These are phyloP conservation scores for Pneumocystis oryctolagi DNA, from an alignment of 1,139 yeast species.

Conservation along the genomic window DNA sequence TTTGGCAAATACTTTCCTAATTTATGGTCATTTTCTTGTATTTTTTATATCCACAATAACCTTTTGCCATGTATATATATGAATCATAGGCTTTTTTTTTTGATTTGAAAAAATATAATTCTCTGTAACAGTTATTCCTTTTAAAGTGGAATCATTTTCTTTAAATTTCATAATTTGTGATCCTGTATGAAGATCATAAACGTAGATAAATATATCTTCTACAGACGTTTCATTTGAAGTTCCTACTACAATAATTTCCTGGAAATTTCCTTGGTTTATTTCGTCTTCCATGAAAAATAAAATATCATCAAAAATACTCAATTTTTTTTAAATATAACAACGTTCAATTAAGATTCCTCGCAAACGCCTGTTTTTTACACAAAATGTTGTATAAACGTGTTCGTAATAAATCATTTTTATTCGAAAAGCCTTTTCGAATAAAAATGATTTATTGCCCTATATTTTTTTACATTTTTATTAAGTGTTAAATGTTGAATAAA, in stretches of 20 bases:
- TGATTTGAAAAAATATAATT: slow-evolving; percentile 23
- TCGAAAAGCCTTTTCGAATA: too few species aligned
- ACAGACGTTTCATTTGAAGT: neutral
- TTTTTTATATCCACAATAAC: neutral
- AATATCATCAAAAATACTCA: neutral
- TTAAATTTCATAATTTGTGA: slow-evolving; percentile 13
- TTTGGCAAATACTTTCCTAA: slow-evolving; percentile 61
- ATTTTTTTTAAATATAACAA: too few species aligned
- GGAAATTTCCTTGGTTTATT: neutral
- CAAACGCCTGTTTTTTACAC: too few species aligned
- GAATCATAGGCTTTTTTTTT: slow-evolving; percentile 53
- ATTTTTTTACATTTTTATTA: too few species aligned
- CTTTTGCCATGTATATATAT: slow-evolving; percentile 59
- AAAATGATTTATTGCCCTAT: too few species aligned
- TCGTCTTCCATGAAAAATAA: neutral
- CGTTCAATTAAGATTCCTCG: too few species aligned
- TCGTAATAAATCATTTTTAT: too few species aligned
- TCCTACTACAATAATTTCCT: neutral
- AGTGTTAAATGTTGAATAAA: too few species aligned
- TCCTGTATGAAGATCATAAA: slow-evolving; percentile 6
- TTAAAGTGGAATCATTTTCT: slow-evolving; percentile 6
- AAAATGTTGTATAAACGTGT: too few species aligned
- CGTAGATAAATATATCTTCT: neutral
- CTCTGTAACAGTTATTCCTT: slow-evolving; percentile 4
- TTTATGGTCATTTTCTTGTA: neutral